Evolutionary conservation across 176 grass and related monocot genomes (phyloP).

Genomic region (Carex parvula): DNA sequence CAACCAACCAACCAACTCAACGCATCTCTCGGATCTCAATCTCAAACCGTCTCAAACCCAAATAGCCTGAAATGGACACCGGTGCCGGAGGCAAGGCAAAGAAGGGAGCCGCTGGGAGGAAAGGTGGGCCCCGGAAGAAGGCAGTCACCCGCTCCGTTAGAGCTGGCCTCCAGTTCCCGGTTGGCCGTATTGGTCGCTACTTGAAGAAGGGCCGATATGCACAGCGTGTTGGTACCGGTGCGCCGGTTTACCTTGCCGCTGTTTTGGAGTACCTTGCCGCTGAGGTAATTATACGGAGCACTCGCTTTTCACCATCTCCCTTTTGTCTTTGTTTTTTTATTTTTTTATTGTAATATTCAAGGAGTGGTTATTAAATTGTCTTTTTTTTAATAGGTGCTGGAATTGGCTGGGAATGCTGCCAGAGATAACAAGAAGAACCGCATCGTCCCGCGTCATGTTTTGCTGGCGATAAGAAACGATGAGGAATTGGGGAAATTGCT

Average conservation of each 20-base stretch:
- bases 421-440: conserved; percentile 24
- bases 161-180: conserved; percentile 15
- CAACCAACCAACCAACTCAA: too few relatives aligned
- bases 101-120: background rate
- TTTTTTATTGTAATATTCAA: background rate
- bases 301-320: background rate
- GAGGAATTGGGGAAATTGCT: conserved; percentile 18
- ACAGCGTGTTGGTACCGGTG: conserved; percentile 18
- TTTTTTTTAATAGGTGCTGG: background rate
- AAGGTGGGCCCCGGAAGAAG: conserved; percentile 20
- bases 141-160: background rate
- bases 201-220: conserved; percentile 22
- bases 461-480: conserved; percentile 5
- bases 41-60: background rate
- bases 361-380: background rate
- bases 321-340: background rate
- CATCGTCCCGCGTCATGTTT: conserved; percentile 1
- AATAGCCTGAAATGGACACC: conserved; percentile 7
- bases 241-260: background rate
- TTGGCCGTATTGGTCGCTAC: conserved; percentile 21
- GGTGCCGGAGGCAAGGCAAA: background rate
- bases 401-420: conserved; percentile 7
- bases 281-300: background rate
- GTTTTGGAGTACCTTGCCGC: conserved; percentile 17
- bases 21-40: background rate